Base-by-base conservation (phyloP, 2,329 filamentous ascomycete species). In the Aspergillus pseudoviridinutans region DNA sequence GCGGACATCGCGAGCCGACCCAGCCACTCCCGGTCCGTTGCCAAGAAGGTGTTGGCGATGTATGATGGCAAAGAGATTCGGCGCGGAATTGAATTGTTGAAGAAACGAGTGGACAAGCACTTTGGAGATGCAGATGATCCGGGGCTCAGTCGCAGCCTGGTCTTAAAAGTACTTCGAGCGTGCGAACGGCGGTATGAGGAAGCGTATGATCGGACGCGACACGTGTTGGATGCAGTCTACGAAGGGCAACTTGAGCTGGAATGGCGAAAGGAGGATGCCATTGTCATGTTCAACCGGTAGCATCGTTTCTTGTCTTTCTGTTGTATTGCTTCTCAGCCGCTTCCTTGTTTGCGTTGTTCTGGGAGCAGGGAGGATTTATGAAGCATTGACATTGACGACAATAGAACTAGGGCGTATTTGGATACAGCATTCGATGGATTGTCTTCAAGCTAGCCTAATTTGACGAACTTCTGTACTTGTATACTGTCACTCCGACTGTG, bases 61-160 rank as follows among this genome's bases (percentile, higher is more conserved):
- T 90, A 94, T 73, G 93, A 97, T 73, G 81, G 81, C 22, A 92
- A 90, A 71, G 92, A 97, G 74, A 84, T 97, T 47, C 85, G 89
- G 62, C 92, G 92, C 71, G 92, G 93, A n/a, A 88, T 96, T 64
- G 91, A 96, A 68, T 84, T 90, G 54, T 80, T 97, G 64, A 88
- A 88, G 68, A 96, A 96, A 78, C 85, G 93, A 51, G 90, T 97
- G 1, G 93, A 97, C 76, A 99, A 97, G 78, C 93, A 97, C 75
- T 97, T 97, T 80, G 91, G 91, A 47, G 91, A 96, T 64, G 89
- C 87, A 4, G 91, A 95, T 65, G 89, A 92, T 61, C 85, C 86
- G 55, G 83, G 79, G 24, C 78, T 88, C 54, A 88, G 85, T 66
- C 75, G 82, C 7, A 80, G 78, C 53, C 68, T 88, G 52, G 83